Percentiles rank a stretch among this genome's conserved stretches.
phyloP scores from a whole-genome alignment of 2,329 filamentous ascomycete species.

The Daldinia sp. region DNA sequence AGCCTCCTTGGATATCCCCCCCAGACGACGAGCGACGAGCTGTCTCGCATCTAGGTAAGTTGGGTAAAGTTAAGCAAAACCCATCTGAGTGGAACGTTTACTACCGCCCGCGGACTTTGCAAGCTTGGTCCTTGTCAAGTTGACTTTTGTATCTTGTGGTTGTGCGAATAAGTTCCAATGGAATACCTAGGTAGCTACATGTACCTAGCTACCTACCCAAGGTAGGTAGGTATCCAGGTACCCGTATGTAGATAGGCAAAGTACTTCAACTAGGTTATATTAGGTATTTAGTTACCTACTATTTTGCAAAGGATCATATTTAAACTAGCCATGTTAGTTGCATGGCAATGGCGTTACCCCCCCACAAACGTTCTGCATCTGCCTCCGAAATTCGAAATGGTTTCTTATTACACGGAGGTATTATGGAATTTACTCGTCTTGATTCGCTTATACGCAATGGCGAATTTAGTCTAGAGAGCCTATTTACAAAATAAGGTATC shows the following conservation, averaged over 20 bases:
- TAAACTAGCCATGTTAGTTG: slow-evolving; percentile 20
- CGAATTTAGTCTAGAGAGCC: too few species aligned
- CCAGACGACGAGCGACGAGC: slow-evolving; percentile 17
- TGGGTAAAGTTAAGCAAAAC: slow-evolving; percentile 10
- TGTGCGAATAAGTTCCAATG: slow-evolving; percentile 10
- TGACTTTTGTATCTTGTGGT: slow-evolving; percentile 9
- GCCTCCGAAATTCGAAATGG: slow-evolving; percentile 19
- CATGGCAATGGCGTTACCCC: slow-evolving; percentile 27
- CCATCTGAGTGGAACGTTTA: slow-evolving; percentile 34
- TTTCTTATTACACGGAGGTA: neutral
- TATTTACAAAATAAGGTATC: too few species aligned
- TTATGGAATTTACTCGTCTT: neutral
- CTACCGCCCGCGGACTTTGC: slow-evolving; percentile 20
- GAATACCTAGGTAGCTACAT: neutral
- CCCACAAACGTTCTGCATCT: slow-evolving; percentile 21
- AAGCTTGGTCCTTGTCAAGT: slow-evolving; percentile 29
- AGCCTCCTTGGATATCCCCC: neutral
- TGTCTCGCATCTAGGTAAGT: slow-evolving; percentile 17
- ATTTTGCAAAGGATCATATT: neutral
- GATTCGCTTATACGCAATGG: neutral
- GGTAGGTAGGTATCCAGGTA: too few species aligned
- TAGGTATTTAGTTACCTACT: neutral
- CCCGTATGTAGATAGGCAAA: too few species aligned
- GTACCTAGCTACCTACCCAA: too few species aligned
- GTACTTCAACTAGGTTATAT: too few species aligned